Base-by-base conservation (phyloP, 371 early-diverging fungal genomes). In the Catenaria anguillulae region DNA sequence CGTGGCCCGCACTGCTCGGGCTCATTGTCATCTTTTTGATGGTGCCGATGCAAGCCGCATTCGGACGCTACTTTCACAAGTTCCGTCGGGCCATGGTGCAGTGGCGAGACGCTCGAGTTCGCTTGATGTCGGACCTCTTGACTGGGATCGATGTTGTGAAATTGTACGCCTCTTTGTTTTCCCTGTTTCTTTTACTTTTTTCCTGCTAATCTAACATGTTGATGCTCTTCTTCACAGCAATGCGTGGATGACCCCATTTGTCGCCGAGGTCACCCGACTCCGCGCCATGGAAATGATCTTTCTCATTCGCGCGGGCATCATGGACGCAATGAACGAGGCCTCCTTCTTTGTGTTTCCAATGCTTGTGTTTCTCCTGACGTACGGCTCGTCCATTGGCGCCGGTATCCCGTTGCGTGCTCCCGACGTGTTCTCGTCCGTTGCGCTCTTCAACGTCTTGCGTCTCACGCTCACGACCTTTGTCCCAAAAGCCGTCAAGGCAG, bases 31-130 rank as follows among this genome's bases (percentile, higher is more conserved):
- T 58, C 36, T 19, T 13, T 13, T 24, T 58, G 21, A 26, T 58
- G 43, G 12, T 58, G 15, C 58, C 58, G 24, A n/a, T 58, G 36
- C 58, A 58, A 21, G 34, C 35, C 21, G 6, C 3, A 12, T 35
- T 58, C 31, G 58, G 58, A n/a, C 19, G 26, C 36, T 21, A 12
- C 15, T 58, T 58, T 21, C 26, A n/a, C 13, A 33, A 40, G 26
- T 60, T 75, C 31, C 62, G 79, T 13, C 67, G 66, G 46, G 40
- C 40, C 21, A 63, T 66, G 29, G 71, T 73, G 24, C 24, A 29
- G 10, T 63, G 55, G 52, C 64, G 76, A 1, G 79, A 78, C 61
- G 73, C 74, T 10, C 66, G 76, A 17, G 70, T 78, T 63, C 70
- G 71, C 55, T 67, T 56, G 40, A 55, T 77, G 40, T 63, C 67